Evolutionary conservation across 139 green algal genomes (phyloP), one percentile per base, ranked within the genome.

Genomic region (Choricystis sp.): DNA sequence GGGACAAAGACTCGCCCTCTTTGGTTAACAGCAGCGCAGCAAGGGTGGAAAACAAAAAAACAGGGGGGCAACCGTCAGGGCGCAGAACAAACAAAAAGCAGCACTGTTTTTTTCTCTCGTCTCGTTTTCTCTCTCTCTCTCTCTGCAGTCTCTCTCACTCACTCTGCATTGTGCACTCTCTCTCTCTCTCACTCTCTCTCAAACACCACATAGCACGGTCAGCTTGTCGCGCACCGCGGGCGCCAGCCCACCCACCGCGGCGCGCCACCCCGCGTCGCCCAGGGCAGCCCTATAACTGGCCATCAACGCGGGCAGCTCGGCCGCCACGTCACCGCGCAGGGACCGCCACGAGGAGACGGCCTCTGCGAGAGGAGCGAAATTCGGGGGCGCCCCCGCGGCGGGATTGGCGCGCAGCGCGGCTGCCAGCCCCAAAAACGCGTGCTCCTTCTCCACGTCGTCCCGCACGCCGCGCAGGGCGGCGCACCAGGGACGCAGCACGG

Each of bases 401-500:
- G 86, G 81, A 68, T 91, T 89, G 31, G 80, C 56, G 1, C 75
- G 78, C 31, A 96, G 62, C 63, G 92, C 55, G 20, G 69, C 58
- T 65, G 76, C 83, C 9, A 96, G 74, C 14, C 89, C 89, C 59
- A 81, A 57, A 72, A 96, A 95, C 0, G 85, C 88, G 27, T 94
- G 78, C 74, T 97, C 89, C 81, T 97, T 98, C 74, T 97, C 91
- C 0, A 86, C 66, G 59, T 89, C 91, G 69, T 98, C 91, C 9
- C 87, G 69, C 9, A 98, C 76, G 29, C 73, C 82, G 5, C 85
- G 73, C 65, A 98, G 75, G 5, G 81, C 80, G 22, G 64, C 52
- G 67, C 88, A 97, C 24, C 30, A 27, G 19, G 62, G 2, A 24
- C 16, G 48, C 5, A 58, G 16, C 31, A 65, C 9, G 31, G 60